Conservation (phyloP, 2,329 filamentous ascomycete species). For the Colletotrichum liriopes region DNA sequence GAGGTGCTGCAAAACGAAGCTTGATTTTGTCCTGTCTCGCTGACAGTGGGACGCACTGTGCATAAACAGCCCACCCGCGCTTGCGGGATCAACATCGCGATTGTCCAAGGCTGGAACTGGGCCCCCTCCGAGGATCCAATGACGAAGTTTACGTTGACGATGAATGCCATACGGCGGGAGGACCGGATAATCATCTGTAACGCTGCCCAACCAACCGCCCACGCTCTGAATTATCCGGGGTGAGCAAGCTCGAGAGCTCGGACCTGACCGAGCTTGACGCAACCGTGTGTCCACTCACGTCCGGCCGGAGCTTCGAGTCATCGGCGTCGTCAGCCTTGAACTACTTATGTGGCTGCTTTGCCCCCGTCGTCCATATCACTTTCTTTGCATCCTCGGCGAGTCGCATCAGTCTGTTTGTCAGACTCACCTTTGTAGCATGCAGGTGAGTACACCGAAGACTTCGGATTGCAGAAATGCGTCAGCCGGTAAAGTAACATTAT, state of each 20-base stretch:
- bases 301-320: constrained; percentile 13
- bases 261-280: background rate
- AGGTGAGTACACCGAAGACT: background rate
- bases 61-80: background rate
- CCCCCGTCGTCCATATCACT: too few relatives aligned
- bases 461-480: background rate
- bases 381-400: background rate
- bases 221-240: constrained; percentile 10
- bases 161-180: background rate
- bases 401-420: background rate
- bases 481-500: constrained; percentile 4
- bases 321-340: background rate
- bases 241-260: constrained; percentile 6
- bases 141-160: constrained; percentile 9
- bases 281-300: background rate
- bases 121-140: constrained; percentile 22
- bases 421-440: background rate
- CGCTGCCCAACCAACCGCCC: constrained; percentile 16
- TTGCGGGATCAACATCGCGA: constrained; percentile 20
- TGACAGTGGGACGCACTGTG: constrained; percentile 12
- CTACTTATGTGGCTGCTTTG: background rate
- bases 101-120: constrained; percentile 5
- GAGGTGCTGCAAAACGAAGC: constrained; percentile 2
- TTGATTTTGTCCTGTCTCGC: background rate
- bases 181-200: constrained; percentile 24